Conservation (phyloP, 345 rosid species). For the Salix arbutifolia region DNA sequence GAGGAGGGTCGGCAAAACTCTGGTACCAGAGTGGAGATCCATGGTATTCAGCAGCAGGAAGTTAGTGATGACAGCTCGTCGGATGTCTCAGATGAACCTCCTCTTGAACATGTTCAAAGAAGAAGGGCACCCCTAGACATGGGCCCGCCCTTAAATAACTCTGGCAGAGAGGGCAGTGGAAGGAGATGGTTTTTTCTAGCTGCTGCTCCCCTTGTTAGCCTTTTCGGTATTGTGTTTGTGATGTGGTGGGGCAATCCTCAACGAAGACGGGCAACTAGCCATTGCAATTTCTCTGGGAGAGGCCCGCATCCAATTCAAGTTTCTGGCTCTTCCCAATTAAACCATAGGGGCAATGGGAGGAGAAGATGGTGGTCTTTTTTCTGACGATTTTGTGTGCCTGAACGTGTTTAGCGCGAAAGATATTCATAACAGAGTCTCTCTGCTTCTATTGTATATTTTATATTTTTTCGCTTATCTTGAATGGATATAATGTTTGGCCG, state of each 20-base stretch:
- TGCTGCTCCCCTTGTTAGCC: constrained; percentile 80
- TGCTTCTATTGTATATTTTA: neutral
- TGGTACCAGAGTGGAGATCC: constrained; percentile 19
- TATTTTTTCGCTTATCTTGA: no score
- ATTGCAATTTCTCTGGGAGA: constrained; percentile 16
- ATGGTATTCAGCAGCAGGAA: constrained; percentile 36
- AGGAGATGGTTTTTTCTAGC: constrained; percentile 75
- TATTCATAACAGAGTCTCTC: neutral
- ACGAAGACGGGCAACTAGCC: constrained; percentile 33
- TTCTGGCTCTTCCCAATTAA: constrained; percentile 17
- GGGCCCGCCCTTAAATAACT: constrained; percentile 9
- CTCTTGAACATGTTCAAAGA: constrained; percentile 18
- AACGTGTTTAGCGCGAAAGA: neutral
- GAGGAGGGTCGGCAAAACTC: constrained; percentile 56
- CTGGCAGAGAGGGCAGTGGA: constrained; percentile 32
- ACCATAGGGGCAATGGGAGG: constrained; percentile 48
- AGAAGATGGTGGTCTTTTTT: constrained; percentile 84
- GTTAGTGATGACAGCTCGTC: constrained; percentile 41
- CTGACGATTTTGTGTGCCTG: neutral
- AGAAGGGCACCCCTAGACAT: constrained; percentile 21
- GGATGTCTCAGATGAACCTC: constrained; percentile 34
- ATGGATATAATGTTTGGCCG: no score
- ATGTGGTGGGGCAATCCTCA: constrained; percentile 62
- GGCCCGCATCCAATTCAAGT: constrained; percentile 22
- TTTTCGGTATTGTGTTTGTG: constrained; percentile 66